A percentile compares a stretch with the other conserved stretches of the same genome.
Evolutionary conservation across 2,329 filamentous ascomycete genomes (phyloP).

Genomic region (Verticillium nonalfalfae): DNA sequence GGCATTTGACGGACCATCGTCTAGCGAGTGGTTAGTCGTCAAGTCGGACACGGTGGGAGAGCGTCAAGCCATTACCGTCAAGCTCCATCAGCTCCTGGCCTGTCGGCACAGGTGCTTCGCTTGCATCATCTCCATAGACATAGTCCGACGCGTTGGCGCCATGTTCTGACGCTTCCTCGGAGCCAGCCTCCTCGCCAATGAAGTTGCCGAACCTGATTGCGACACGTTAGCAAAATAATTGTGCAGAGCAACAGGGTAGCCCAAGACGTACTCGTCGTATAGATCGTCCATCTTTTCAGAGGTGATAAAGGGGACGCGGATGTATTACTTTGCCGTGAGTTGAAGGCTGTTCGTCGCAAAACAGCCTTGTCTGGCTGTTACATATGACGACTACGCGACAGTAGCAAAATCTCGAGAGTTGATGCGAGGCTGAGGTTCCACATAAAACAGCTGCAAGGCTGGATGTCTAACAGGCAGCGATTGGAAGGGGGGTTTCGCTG

Average conservation of each 20-base stretch:
- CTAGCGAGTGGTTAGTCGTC: slow-evolving; percentile 5
- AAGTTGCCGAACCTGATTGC: slow-evolving; percentile 84
- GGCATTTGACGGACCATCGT: slow-evolving; percentile 82
- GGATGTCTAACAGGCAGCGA: neutral
- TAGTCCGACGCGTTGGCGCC: slow-evolving; percentile 70
- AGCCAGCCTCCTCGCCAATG: slow-evolving; percentile 83
- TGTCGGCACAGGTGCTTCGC: slow-evolving; percentile 54
- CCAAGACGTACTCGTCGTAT: slow-evolving; percentile 73
- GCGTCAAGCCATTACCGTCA: slow-evolving; percentile 53
- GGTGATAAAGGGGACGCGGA: slow-evolving; percentile 2
- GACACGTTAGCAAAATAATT: neutral
- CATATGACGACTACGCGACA: slow-evolving; percentile 5
- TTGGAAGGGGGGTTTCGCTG: neutral
- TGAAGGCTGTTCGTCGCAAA: neutral
- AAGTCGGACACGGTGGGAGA: neutral
- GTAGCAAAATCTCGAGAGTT: slow-evolving; percentile 11
- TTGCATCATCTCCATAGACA: slow-evolving; percentile 72
- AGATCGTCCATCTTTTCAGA: slow-evolving; percentile 74
- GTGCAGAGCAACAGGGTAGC: neutral
- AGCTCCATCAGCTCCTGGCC: slow-evolving; percentile 91
- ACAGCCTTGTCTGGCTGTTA: neutral
- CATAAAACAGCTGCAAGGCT: slow-evolving; percentile 9
- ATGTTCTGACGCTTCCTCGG: slow-evolving; percentile 78
- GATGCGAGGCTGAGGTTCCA: slow-evolving; percentile 7
- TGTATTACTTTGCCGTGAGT: neutral